Evolutionary conservation across 1,284 basidiomycete species (phyloP), one percentile per base, ranked within the genome.

Genomic region (Schizopora paradoxa): DNA sequence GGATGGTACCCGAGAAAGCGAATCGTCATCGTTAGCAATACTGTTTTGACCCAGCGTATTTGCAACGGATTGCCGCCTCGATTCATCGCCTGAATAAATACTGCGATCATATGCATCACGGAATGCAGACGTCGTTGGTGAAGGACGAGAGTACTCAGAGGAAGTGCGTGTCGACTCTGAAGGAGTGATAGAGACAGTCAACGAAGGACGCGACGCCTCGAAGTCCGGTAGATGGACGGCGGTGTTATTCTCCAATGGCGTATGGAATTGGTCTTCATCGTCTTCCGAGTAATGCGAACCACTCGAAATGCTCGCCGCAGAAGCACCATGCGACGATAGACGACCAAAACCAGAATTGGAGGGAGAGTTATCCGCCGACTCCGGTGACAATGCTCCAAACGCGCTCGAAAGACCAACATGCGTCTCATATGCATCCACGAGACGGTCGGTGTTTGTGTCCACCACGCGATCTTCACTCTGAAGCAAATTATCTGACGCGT

Each of bases 51-150:
- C 40, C n/a, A 44, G 43, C 18, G 45, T 47, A 21, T 45, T 51
- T 13, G 25, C 40, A 21, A 42, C 43, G 11, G 45, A 51, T 49
- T 41, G 53, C 41, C 16, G 51, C 51, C 33, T 48, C 8, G 39
- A 33, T 4, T 19, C 33, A 23, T 38, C 42, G 10, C 28, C 48
- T 32, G 27, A 18, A 25, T 54, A 56, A 57, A 61, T 57, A 53
- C 61, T 53, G 28, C 58, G 61, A 46, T 66, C 67, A 19, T 76
- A 58, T 5, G 70, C 73, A 52, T 85, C 82, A 25, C 77, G 75
- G 63, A 87, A 86, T 10, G 79, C 81, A 19, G 83, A 86, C 11
- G 72, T 76, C 1, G 83, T 82, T 1, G 84, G 84, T 3, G 83
- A 86, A 3, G 73, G 65, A 41, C 67, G 65, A 11, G 69, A 68